Percentiles rank a stretch among this genome's conserved stretches.
Evolutionary conservation across 1,284 basidiomycete species (phyloP).

Genomic region (Boletus subluridellus): DNA sequence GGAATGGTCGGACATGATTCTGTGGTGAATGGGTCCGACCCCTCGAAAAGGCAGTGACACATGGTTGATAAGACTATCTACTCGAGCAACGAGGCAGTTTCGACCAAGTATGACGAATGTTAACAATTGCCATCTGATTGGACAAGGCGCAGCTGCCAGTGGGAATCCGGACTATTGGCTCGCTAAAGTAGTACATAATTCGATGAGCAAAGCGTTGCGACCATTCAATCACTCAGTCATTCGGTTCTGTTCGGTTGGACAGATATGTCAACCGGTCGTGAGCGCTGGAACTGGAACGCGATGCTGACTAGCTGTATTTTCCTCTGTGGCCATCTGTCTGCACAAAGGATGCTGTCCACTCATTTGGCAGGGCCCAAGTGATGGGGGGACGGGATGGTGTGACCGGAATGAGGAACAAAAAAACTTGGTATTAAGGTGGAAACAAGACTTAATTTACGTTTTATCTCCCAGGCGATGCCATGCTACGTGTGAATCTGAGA

Average conservation of each 20-base stretch:
- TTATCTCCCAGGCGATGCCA: conserved; percentile 26
- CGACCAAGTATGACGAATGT: not conserved
- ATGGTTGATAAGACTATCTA: not conserved
- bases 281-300: not conserved
- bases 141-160: not conserved
- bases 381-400: not conserved
- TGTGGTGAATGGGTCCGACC: conserved; percentile 52
- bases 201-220: not conserved
- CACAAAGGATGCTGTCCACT: not conserved
- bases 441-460: conserved; percentile 16
- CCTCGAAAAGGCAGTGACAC: conserved; percentile 62
- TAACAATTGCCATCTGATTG: conserved; percentile 9
- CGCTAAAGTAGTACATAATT: not conserved
- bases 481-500: conserved; percentile 21
- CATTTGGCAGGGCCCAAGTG: not conserved
- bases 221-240: not conserved
- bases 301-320: not conserved
- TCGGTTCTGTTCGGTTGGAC: not conserved
- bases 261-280: not conserved
- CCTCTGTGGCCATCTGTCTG: not conserved
- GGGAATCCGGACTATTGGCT: not conserved
- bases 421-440: not conserved
- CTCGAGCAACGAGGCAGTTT: conserved; percentile 24
- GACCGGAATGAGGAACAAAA: not conserved
- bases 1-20: conserved; percentile 25